Conservation (phyloP, 345 rosid species). For the Balakata baccata region DNA sequence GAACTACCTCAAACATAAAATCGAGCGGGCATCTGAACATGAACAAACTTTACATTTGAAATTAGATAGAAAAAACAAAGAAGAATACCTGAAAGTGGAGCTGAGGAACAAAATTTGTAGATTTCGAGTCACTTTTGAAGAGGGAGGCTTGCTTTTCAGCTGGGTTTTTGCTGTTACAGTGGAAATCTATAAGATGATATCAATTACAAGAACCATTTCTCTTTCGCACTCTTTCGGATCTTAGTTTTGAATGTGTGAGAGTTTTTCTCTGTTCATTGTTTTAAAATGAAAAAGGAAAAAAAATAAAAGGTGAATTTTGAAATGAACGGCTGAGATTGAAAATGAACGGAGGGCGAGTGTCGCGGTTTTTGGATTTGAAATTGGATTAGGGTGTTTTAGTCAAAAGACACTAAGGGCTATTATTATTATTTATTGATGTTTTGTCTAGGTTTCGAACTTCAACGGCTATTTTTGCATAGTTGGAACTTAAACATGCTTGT, state of each 20-base stretch:
- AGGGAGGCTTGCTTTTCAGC: background rate
- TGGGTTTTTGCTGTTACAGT: background rate
- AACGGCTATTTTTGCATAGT: constrained; percentile 11
- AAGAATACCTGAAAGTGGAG: constrained; percentile 41
- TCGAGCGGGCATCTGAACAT: too few relatives aligned
- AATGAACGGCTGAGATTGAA: constrained; percentile 19
- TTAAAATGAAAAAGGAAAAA: background rate
- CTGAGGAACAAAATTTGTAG: constrained; percentile 36
- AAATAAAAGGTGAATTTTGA: background rate
- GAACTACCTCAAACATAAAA: too few relatives aligned
- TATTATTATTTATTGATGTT: background rate
- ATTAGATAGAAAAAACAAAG: background rate
- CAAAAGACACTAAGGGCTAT: background rate
- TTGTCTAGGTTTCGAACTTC: constrained; percentile 8
- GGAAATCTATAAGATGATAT: background rate
- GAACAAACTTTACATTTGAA: background rate
- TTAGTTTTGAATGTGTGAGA: background rate
- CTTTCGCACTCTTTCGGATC: background rate
- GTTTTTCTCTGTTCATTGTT: background rate
- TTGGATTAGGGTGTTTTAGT: constrained; percentile 12
- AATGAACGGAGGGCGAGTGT: background rate
- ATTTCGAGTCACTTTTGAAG: background rate
- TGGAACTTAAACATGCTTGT: too few relatives aligned
- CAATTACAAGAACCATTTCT: background rate
- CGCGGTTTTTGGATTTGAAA: constrained; percentile 21